These are phyloP conservation scores for Zhuliangozyma blackwelliae DNA, from an alignment of 1,139 yeast species.

Conservation along the genomic window DNA sequence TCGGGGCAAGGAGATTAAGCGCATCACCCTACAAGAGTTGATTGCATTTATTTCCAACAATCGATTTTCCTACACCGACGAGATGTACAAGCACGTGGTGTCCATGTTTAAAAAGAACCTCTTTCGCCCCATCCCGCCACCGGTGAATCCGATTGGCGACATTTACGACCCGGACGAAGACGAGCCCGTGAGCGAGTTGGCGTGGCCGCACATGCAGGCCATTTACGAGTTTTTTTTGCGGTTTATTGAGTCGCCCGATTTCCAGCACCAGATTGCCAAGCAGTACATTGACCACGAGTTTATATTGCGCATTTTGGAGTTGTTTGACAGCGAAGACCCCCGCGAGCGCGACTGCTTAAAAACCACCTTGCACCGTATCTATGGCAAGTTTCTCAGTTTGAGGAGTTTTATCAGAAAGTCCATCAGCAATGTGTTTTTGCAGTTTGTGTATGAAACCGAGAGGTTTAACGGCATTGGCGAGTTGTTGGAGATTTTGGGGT, in stretches of 20 bases:
- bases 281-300: constrained; percentile 91
- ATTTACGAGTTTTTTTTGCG: constrained; percentile 91
- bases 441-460: constrained; percentile 92
- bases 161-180: constrained; percentile 97
- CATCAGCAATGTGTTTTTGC: constrained; percentile 86
- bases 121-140: constrained; percentile 96
- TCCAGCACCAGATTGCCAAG: constrained; percentile 89
- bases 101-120: constrained; percentile 85
- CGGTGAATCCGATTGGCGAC: constrained; percentile 95
- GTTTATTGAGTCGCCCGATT: constrained; percentile 92
- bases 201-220: constrained; percentile 99
- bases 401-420: constrained; percentile 90
- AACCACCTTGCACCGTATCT: constrained; percentile 91
- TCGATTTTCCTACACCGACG: constrained; percentile 82
- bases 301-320: constrained; percentile 72
- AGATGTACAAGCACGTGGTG: constrained; percentile 84
- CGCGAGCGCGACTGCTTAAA: constrained; percentile 93
- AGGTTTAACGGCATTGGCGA: constrained; percentile 96
- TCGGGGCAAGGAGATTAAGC: constrained; percentile 87
- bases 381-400: constrained; percentile 88
- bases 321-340: constrained; percentile 95
- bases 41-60: constrained; percentile 82
- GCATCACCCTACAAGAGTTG: constrained; percentile 81
- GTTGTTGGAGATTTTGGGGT: constrained; percentile 87
- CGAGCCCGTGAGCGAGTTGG: constrained; percentile 92